Conservation (phyloP, 1,284 basidiomycete species). For the Porphyrellus sp. region DNA sequence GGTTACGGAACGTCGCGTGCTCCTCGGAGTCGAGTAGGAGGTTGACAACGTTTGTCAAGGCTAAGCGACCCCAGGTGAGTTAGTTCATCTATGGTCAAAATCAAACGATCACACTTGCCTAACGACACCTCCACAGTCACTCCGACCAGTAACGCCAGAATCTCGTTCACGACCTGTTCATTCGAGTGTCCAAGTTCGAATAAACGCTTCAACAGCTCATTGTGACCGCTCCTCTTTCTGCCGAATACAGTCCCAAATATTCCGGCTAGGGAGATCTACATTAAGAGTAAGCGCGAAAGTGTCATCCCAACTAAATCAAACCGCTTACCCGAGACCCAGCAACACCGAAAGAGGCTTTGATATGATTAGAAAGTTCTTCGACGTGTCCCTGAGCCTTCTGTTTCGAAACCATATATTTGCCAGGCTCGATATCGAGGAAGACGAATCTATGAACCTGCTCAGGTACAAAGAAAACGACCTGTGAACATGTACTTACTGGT, state of each 20-base stretch:
- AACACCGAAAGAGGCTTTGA: constrained; percentile 46
- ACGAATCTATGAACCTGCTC: constrained; percentile 49
- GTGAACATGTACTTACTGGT: constrained; percentile 45
- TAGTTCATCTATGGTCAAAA: not conserved
- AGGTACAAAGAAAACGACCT: not conserved
- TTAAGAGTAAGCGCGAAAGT: not conserved
- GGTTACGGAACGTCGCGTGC: constrained; percentile 39
- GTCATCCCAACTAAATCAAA: not conserved
- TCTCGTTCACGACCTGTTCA: constrained; percentile 62
- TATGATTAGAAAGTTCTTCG: constrained; percentile 50
- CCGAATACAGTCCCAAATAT: constrained; percentile 50
- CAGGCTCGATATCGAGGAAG: constrained; percentile 67
- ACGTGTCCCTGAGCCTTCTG: constrained; percentile 50
- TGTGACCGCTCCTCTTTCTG: constrained; percentile 46
- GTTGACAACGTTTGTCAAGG: constrained; percentile 53
- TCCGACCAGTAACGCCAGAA: constrained; percentile 69
- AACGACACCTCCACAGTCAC: constrained; percentile 67
- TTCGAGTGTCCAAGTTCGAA: constrained; percentile 50
- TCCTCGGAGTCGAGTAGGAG: constrained; percentile 52
- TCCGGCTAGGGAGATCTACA: constrained; percentile 49
- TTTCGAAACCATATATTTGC: constrained; percentile 53
- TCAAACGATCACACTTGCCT: constrained; percentile 39
- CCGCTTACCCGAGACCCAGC: constrained; percentile 25
- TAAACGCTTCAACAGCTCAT: constrained; percentile 55
- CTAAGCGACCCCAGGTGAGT: constrained; percentile 34